A percentile compares a stretch with the other conserved stretches of the same genome.
Evolutionary conservation across 352 stramenopile species (phyloP).

Genomic region (Pythium plurisporium): DNA sequence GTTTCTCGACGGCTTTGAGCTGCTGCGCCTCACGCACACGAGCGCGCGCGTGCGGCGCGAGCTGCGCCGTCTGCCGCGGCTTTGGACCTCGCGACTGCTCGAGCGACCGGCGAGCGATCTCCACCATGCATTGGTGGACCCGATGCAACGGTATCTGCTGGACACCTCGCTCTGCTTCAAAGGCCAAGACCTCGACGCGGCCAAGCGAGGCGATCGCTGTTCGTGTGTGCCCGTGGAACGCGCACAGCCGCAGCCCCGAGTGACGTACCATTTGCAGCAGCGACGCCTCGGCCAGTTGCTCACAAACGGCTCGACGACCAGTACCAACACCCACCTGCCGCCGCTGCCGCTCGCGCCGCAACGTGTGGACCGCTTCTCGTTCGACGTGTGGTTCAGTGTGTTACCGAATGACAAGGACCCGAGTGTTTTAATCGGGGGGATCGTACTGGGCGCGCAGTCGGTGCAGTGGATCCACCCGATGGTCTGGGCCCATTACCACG

Average conservation of each 20-base stretch:
- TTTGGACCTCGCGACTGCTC: constrained; percentile 18
- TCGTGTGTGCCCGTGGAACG: constrained; percentile 13
- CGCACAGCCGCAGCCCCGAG: neutral
- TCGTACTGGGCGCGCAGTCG: constrained; percentile 45
- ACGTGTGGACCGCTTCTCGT: constrained; percentile 41
- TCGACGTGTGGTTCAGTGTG: constrained; percentile 41
- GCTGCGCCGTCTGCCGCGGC: constrained; percentile 1
- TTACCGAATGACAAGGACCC: neutral
- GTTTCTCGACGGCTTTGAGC: constrained; percentile 29
- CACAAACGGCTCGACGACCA: neutral
- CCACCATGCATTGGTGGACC: constrained; percentile 11
- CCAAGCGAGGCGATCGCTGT: constrained; percentile 18
- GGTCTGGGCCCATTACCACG: constrained; percentile 33
- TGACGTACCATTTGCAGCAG: constrained; percentile 1
- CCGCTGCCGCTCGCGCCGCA: constrained; percentile 7
- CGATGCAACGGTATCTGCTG: constrained; percentile 9
- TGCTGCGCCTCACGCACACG: constrained; percentile 25
- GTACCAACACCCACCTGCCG: neutral
- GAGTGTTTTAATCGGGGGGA: constrained; percentile 13
- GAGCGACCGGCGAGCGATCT: constrained; percentile 8
- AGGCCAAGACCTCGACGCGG: constrained; percentile 10
- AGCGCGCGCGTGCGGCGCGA: neutral
- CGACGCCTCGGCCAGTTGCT: neutral
- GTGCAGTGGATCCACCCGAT: neutral
- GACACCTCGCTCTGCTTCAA: constrained; percentile 13